phyloP scores from a whole-genome alignment of 345 rosid species.

The Eucalyptus decipiens region DNA sequence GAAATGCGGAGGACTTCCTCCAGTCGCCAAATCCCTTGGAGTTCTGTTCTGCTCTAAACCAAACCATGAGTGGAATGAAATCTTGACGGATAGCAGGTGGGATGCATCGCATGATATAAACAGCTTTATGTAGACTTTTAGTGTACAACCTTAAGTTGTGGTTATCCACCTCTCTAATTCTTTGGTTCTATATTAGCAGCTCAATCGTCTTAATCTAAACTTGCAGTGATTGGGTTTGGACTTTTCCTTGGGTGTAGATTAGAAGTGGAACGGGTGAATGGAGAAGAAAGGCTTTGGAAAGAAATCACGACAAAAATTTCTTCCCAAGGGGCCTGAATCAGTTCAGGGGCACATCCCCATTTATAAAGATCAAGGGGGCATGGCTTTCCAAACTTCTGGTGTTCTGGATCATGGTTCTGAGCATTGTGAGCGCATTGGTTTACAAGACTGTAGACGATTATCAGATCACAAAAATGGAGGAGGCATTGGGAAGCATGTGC shows the following conservation, averaged over 20 bases:
- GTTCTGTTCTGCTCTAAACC: conserved; percentile 12
- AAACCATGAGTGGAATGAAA: conserved; percentile 22
- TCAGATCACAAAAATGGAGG: not conserved
- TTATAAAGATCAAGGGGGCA: not conserved
- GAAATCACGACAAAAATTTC: not conserved
- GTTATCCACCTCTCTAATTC: not conserved
- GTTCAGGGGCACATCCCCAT: not conserved
- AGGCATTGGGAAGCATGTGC: not conserved
- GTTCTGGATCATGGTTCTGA: not conserved
- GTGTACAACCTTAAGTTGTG: not conserved
- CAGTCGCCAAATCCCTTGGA: conserved; percentile 27
- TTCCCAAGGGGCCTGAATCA: not conserved
- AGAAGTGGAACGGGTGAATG: not conserved
- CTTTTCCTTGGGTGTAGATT: not conserved
- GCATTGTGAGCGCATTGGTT: not conserved
- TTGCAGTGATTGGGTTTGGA: not conserved
- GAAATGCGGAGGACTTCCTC: conserved; percentile 28
- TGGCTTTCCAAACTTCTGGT: not conserved
- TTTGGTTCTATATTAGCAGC: not conserved
- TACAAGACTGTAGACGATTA: not conserved
- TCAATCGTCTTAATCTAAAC: not conserved
- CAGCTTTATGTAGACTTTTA: conserved; percentile 13
- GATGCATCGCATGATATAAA: conserved; percentile 16
- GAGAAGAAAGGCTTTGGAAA: not conserved
- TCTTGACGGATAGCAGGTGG: conserved; percentile 19